A percentile compares a stretch with the other conserved stretches of the same genome.
These are phyloP conservation scores for Metarhizium humberi DNA, from an alignment of 2,329 filamentous ascomycete species.

Conservation along the genomic window DNA sequence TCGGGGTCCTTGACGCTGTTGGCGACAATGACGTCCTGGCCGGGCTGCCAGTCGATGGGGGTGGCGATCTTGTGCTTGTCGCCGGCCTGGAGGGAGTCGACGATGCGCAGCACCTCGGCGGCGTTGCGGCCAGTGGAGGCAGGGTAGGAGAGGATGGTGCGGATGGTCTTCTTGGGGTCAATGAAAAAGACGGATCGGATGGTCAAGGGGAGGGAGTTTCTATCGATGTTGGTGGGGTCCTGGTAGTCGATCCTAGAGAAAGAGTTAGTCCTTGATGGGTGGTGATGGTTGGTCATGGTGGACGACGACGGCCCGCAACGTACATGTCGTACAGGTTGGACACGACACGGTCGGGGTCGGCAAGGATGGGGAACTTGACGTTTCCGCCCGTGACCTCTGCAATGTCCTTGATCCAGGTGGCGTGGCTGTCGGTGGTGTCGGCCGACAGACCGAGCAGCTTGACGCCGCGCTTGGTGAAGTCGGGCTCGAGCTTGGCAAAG, in stretches of 20 bases:
- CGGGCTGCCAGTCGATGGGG: conserved; percentile 82
- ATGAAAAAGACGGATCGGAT: conserved; percentile 93
- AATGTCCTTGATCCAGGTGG: conserved; percentile 86
- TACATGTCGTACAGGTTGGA: conserved; percentile 72
- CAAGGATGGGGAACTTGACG: conserved; percentile 71
- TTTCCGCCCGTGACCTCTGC: conserved; percentile 64
- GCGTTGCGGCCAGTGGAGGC: conserved; percentile 82
- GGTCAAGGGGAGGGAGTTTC: conserved; percentile 81
- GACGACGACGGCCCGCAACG: conserved; percentile 17
- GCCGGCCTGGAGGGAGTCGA: conserved; percentile 72
- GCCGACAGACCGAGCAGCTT: conserved; percentile 88
- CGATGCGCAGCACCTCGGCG: conserved; percentile 66
- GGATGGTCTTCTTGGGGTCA: conserved; percentile 88
- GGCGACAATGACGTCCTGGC: conserved; percentile 88
- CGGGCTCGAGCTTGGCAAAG: conserved; percentile 79
- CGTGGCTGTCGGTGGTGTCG: conserved; percentile 77
- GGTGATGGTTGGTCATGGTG: neutral
- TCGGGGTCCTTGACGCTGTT: conserved; percentile 74
- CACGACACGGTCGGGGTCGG: conserved; percentile 68
- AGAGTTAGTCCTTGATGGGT: neutral
- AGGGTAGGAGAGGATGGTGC: conserved; percentile 86
- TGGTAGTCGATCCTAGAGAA: conserved; percentile 62
- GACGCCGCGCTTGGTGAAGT: conserved; percentile 78
- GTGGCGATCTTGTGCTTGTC: conserved; percentile 85
- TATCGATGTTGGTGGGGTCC: conserved; percentile 71